Evolutionary conservation across 1,284 basidiomycete species (phyloP).

Genomic region (Cystobasidiaceae sp.): DNA sequence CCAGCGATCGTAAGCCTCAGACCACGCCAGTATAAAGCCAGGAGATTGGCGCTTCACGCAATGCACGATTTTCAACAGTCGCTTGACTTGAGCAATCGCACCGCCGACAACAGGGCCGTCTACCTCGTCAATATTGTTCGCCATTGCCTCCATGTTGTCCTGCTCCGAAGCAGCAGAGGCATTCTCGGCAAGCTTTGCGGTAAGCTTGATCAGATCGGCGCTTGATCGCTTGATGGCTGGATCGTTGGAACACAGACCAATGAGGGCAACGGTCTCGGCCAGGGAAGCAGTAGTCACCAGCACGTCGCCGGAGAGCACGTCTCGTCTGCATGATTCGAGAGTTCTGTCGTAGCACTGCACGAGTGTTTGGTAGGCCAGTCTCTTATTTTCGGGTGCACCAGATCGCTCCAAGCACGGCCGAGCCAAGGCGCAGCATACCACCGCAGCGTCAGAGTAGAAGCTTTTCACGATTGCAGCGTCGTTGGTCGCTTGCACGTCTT

Average conservation of each 20-base stretch:
- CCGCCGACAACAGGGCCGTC: neutral
- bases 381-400: too few relatives aligned
- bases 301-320: too few relatives aligned
- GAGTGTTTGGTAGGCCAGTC: too few relatives aligned
- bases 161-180: neutral
- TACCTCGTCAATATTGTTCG: neutral
- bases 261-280: too few relatives aligned
- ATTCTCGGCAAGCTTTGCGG: neutral
- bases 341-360: neutral
- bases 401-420: too few relatives aligned
- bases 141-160: neutral
- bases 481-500: neutral
- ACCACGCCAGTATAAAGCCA: neutral
- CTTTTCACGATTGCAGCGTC: too few relatives aligned
- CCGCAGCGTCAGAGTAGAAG: too few relatives aligned
- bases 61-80: neutral
- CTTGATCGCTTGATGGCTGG: neutral
- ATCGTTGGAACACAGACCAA: neutral
- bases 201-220: neutral
- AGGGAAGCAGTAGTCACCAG: too few relatives aligned
- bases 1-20: neutral
- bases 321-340: neutral
- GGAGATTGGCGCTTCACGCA: neutral
- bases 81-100: slow-evolving; percentile 1
- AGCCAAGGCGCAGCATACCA: too few relatives aligned